Conservation (phyloP, 768 basidiomycete genomes). For the Leccinum barrowsii region DNA sequence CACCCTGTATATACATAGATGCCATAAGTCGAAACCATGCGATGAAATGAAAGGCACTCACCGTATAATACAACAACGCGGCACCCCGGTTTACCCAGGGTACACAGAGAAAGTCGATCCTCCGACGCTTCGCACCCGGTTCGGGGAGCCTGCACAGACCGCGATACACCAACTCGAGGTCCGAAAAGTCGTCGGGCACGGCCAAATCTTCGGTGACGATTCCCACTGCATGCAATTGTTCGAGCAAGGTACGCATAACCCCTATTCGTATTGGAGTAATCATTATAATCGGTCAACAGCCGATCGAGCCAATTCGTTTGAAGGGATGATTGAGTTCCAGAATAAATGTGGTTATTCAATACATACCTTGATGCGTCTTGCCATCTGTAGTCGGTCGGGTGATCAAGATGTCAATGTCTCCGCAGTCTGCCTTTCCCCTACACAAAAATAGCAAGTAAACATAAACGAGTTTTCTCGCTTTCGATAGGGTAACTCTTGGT, state of each 20-base stretch:
- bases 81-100: conserved; percentile 80
- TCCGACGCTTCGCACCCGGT: conserved; percentile 47
- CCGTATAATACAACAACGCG: conserved; percentile 90
- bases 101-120: conserved; percentile 84
- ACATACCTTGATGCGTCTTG: conserved; percentile 64
- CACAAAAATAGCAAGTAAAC: not conserved
- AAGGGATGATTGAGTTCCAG: not conserved
- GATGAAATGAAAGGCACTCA: conserved; percentile 30
- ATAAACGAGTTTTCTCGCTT: not conserved
- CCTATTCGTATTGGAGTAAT: conserved; percentile 39
- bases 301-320: not conserved
- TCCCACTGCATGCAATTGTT: conserved; percentile 48
- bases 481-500: not conserved
- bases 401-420: conserved; percentile 90
- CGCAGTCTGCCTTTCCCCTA: conserved; percentile 79
- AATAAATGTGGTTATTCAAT: not conserved
- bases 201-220: conserved; percentile 82
- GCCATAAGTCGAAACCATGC: not conserved
- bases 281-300: not conserved
- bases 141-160: conserved; percentile 67
- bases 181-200: conserved; percentile 60
- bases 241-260: conserved; percentile 56
- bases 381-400: conserved; percentile 74
- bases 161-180: conserved; percentile 75
- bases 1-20: conserved; percentile 50